Evolutionary conservation across 1,139 yeast species (phyloP), one percentile per base, ranked within the genome.

Genomic region (Candida frijolesensis): DNA sequence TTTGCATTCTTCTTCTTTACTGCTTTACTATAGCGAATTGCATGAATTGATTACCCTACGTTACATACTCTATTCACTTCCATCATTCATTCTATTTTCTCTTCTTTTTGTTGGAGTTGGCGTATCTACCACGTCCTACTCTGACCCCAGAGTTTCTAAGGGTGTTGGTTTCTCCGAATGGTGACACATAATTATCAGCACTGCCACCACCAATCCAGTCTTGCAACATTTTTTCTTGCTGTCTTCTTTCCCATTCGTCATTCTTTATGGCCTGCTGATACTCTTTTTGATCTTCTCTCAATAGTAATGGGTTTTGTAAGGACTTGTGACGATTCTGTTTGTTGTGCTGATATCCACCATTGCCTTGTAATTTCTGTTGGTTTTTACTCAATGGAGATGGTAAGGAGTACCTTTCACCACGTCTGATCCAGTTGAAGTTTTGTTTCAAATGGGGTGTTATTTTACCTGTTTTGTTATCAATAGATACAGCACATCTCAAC

Each of bases 201-300:
- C 96, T 87, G 4, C 96, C 97, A 16, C 96, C 96, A 29, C 97
- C 97, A 49, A 91, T 84, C 88, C 96, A 94, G 62, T 90, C 91
- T 60, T 87, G 85, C 57, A 91, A 73, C 55, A 87, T 74, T 70
- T 91, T 91, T 60, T 91, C 97, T 60, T 89, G 89, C 62, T 89
- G 89, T 61, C 87, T 80, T 65, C 89, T 82, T 60, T 86, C 87
- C 96, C 97, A 90, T 45, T 85, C 85, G 52, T 91, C 96, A 61
- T 89, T 86, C 65, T 91, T 91, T 51, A 92, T 68, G 1, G 97
- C 96, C 65, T 87, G 85, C 60, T 83, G 84, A 67, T 94, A 95
- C 68, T 94, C 99, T 63, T 87, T 88, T 71, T 94, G 98, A 68
- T 95, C 99, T 67, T 89, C 98, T 59, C 96, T 80, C 53, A 91